Conservation (phyloP, 78 protist genomes). For the Ministeria vibrans region DNA sequence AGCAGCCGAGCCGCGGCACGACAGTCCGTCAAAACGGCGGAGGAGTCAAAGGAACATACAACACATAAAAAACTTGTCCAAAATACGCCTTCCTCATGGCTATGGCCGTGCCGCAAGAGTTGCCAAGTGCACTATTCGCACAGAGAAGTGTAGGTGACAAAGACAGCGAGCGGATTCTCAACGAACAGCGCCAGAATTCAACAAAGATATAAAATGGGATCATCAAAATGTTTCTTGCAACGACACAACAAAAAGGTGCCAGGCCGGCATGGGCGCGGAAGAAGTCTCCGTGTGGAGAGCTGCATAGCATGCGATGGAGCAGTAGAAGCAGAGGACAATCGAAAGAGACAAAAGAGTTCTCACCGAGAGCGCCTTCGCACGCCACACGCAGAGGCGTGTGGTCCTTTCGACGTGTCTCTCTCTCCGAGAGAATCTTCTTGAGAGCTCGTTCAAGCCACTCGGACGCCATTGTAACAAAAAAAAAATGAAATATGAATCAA, state of each 20-base stretch:
- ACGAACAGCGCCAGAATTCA: not conserved
- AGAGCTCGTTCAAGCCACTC: constrained; percentile 8
- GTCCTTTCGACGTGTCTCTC: not conserved
- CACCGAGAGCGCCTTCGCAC: constrained; percentile 27
- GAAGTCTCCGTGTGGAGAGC: not conserved
- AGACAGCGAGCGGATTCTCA: too few relatives aligned
- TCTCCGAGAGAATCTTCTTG: constrained; percentile 24
- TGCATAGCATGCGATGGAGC: not conserved
- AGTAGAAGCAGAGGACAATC: too few relatives aligned
- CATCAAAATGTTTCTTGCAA: not conserved
- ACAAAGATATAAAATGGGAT: not conserved
- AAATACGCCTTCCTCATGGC: too few relatives aligned
- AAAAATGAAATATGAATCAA: not conserved
- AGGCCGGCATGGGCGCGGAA: not conserved
- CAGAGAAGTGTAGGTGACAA: too few relatives aligned
- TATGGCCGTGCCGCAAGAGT: too few relatives aligned
- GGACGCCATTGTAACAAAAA: not conserved
- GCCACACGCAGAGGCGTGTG: constrained; percentile 14
- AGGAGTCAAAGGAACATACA: too few relatives aligned
- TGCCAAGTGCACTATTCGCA: too few relatives aligned
- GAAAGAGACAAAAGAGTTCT: too few relatives aligned
- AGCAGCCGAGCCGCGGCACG: too few relatives aligned
- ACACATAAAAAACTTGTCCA: too few relatives aligned
- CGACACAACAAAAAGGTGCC: not conserved
- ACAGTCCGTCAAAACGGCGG: too few relatives aligned